A percentile compares a stretch with the other conserved stretches of the same genome.
These are phyloP conservation scores for Pueraria montana DNA, from an alignment of 306 rosid genomes.

Conservation along the genomic window DNA sequence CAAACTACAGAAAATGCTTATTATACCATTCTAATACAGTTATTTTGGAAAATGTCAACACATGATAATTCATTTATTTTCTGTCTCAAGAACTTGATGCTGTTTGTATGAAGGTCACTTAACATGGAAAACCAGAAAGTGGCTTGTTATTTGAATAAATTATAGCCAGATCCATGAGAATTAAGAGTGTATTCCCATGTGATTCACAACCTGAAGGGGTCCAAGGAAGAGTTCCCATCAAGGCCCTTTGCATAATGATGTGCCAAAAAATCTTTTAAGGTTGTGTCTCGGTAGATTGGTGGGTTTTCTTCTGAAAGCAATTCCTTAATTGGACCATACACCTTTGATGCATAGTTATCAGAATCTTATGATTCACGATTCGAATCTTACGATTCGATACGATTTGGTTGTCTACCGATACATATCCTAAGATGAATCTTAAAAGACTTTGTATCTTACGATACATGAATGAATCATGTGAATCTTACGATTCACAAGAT, in stretches of 20 bases:
- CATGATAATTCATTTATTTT: not conserved
- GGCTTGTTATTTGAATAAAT: not conserved
- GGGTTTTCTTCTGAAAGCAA: too few species aligned
- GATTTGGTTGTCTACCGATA: too few species aligned
- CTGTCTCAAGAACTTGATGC: not conserved
- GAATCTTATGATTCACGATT: too few species aligned
- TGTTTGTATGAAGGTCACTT: not conserved
- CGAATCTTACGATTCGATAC: too few species aligned
- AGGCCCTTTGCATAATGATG: conserved; percentile 35
- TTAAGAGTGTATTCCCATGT: not conserved
- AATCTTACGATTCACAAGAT: too few species aligned
- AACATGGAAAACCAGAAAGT: not conserved
- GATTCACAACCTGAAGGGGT: conserved; percentile 48
- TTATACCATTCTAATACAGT: not conserved
- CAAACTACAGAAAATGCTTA: too few species aligned
- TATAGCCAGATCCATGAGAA: not conserved
- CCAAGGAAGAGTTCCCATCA: conserved; percentile 53
- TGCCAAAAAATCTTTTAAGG: conserved; percentile 20
- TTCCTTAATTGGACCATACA: too few species aligned
- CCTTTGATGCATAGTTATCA: too few species aligned
- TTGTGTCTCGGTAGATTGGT: conserved; percentile 43
- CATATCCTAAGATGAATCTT: too few species aligned
- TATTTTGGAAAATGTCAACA: not conserved
- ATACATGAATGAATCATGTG: too few species aligned
- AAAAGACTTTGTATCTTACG: too few species aligned